Conservation (phyloP, 164 flowering plant species). For the Houttuynia cordata region DNA sequence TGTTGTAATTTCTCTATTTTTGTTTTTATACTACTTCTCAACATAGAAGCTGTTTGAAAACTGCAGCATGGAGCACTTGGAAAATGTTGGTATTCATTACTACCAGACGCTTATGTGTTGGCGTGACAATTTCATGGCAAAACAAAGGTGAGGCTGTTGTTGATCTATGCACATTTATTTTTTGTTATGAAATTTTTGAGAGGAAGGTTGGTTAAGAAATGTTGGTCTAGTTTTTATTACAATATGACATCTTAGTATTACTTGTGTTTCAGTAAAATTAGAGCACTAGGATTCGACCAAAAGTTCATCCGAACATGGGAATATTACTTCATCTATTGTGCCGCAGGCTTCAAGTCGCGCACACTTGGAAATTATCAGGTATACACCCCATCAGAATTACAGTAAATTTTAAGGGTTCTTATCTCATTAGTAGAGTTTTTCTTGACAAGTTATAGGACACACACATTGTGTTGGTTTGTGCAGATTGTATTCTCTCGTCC, state of each 20-base stretch:
- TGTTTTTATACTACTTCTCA: too few relatives aligned
- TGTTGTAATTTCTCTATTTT: background rate
- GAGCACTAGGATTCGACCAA: slow-evolving; percentile 59
- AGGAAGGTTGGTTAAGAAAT: background rate
- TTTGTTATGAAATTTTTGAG: too few relatives aligned
- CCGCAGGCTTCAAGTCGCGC: slow-evolving; percentile 68
- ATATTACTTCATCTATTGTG: slow-evolving; percentile 79
- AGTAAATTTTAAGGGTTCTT: too few relatives aligned
- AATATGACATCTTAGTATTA: background rate
- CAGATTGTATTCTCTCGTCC: slow-evolving; percentile 81
- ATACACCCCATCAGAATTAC: background rate
- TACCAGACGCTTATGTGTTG: slow-evolving; percentile 67
- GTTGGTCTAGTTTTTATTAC: background rate
- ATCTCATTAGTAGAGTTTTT: background rate
- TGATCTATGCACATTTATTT: background rate
- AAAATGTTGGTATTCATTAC: slow-evolving; percentile 83
- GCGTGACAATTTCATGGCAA: slow-evolving; percentile 63
- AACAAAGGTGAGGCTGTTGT: slow-evolving; percentile 38
- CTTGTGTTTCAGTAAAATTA: slow-evolving; percentile 37
- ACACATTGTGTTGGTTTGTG: slow-evolving; percentile 3
- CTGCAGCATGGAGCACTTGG: slow-evolving; percentile 80
- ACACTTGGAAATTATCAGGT: slow-evolving; percentile 92
- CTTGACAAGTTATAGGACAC: too few relatives aligned
- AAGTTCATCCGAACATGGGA: slow-evolving; percentile 93
- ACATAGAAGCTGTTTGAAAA: background rate